phyloP scores from a whole-genome alignment of 805 yeast species.

The Kodamaea nitidulidarum region DNA sequence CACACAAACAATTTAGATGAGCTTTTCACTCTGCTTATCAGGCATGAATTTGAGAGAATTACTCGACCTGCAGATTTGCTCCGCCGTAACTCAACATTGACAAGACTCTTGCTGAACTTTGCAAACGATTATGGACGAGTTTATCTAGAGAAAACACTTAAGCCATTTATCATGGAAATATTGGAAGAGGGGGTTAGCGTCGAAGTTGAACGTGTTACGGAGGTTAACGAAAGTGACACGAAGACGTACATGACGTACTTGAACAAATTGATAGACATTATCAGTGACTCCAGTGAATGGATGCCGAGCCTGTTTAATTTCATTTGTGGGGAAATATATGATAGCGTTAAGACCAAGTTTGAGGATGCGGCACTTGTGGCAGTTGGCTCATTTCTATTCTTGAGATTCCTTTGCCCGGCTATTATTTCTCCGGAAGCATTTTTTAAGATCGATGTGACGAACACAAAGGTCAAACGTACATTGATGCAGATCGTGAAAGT shows the following conservation, averaged over 20 bases:
- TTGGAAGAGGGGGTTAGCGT: conserved; percentile 47
- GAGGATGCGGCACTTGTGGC: conserved; percentile 60
- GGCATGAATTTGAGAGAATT: conserved; percentile 59
- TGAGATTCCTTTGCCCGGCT: conserved; percentile 82
- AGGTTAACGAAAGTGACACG: conserved; percentile 30
- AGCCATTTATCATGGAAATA: conserved; percentile 55
- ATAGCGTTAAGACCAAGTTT: conserved; percentile 55
- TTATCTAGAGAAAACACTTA: conserved; percentile 51
- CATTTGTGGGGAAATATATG: conserved; percentile 63
- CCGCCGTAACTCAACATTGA: conserved; percentile 78
- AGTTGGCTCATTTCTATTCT: conserved; percentile 81
- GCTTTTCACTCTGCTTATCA: conserved; percentile 52
- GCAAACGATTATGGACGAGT: conserved; percentile 63
- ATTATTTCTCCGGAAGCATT: conserved; percentile 79
- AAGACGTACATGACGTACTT: conserved; percentile 54
- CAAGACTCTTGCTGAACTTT: conserved; percentile 67
- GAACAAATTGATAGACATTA: conserved; percentile 52
- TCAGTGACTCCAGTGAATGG: conserved; percentile 48
- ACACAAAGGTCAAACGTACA: conserved; percentile 51
- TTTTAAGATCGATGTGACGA: conserved; percentile 26
- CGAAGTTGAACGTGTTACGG: conserved; percentile 57
- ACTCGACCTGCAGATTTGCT: conserved; percentile 66
- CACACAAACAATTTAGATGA: conserved; percentile 33
- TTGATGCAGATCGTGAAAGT: conserved; percentile 77
- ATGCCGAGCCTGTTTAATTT: conserved; percentile 72